Percentiles rank a stretch among this genome's conserved stretches.
These are phyloP conservation scores for Dissoconium aciculare DNA, from an alignment of 2,329 filamentous ascomycete species.

Conservation along the genomic window DNA sequence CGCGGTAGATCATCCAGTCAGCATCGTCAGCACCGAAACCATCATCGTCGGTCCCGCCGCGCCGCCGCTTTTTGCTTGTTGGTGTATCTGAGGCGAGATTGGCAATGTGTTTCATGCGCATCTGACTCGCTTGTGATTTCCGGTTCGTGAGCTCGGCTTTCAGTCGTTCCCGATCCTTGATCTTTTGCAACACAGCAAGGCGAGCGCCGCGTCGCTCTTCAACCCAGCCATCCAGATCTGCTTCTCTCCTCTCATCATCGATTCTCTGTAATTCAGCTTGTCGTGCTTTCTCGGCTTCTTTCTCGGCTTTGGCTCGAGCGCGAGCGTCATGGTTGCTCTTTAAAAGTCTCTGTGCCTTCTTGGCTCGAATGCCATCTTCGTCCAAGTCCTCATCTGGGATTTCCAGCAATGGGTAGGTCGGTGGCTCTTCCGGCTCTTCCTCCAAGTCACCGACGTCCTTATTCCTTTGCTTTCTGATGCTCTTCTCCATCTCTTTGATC, in stretches of 20 bases:
- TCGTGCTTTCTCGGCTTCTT: slow-evolving; percentile 79
- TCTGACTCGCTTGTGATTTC: slow-evolving; percentile 89
- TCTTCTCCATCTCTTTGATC: slow-evolving; percentile 79
- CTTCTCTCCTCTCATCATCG: slow-evolving; percentile 70
- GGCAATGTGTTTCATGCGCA: slow-evolving; percentile 95
- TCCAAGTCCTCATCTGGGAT: slow-evolving; percentile 84
- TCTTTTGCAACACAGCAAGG: slow-evolving; percentile 55
- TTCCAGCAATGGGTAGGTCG: slow-evolving; percentile 77
- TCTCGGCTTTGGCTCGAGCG: slow-evolving; percentile 86
- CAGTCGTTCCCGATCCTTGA: slow-evolving; percentile 84
- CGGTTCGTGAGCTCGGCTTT: slow-evolving; percentile 92
- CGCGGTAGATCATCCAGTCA: slow-evolving; percentile 94
- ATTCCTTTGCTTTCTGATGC: slow-evolving; percentile 76
- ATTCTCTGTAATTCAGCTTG: slow-evolving; percentile 67
- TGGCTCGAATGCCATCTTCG: slow-evolving; percentile 79
- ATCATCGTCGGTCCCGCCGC: slow-evolving; percentile 86
- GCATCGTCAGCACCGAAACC: slow-evolving; percentile 94
- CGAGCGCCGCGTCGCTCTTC: slow-evolving; percentile 64
- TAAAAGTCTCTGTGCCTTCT: slow-evolving; percentile 78
- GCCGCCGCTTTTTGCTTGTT: slow-evolving; percentile 56
- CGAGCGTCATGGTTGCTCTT: slow-evolving; percentile 92
- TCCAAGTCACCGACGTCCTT: slow-evolving; percentile 78
- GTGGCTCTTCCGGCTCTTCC: slow-evolving; percentile 62
- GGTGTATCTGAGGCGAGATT: slow-evolving; percentile 87
- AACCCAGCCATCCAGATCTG: slow-evolving; percentile 75